These are phyloP conservation scores for Lagenaria siceraria DNA, from an alignment of 306 rosid genomes.

Conservation along the genomic window DNA sequence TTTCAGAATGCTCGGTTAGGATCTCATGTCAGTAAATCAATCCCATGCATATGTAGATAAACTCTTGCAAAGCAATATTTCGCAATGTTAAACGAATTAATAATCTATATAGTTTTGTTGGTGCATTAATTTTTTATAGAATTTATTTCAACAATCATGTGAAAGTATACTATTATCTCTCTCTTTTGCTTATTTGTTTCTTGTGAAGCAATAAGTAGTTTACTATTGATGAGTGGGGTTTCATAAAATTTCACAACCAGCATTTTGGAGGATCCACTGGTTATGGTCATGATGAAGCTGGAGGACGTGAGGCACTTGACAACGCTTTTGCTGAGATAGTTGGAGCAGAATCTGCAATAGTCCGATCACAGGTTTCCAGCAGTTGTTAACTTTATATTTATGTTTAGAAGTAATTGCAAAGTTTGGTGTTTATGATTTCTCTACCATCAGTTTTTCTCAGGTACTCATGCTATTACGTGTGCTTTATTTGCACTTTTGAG, in stretches of 20 bases:
- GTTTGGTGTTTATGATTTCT: background rate
- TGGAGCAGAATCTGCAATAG: constrained; percentile 86
- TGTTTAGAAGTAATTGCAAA: background rate
- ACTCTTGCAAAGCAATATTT: background rate
- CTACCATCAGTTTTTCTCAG: constrained; percentile 78
- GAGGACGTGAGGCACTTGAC: constrained; percentile 94
- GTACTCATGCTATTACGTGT: constrained; percentile 92
- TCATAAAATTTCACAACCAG: constrained; percentile 22
- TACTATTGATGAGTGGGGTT: background rate
- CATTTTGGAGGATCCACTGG: constrained; percentile 91
- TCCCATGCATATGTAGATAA: background rate
- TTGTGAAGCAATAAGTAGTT: background rate
- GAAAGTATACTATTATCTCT: background rate
- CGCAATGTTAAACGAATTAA: background rate
- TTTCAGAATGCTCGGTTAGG: constrained; percentile 81
- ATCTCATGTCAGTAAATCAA: constrained; percentile 49
- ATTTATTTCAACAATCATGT: background rate
- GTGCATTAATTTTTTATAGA: background rate
- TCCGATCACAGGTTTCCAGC: constrained; percentile 73
- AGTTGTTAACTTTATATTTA: background rate
- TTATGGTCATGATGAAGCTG: constrained; percentile 97
- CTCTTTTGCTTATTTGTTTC: background rate
- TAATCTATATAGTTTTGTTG: too few species aligned
- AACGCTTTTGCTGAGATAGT: constrained; percentile 81
- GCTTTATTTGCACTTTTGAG: constrained; percentile 73